A percentile compares a stretch with the other conserved stretches of the same genome.
These are phyloP conservation scores for Claviceps capensis DNA, from an alignment of 2,329 filamentous ascomycete genomes.

Conservation along the genomic window DNA sequence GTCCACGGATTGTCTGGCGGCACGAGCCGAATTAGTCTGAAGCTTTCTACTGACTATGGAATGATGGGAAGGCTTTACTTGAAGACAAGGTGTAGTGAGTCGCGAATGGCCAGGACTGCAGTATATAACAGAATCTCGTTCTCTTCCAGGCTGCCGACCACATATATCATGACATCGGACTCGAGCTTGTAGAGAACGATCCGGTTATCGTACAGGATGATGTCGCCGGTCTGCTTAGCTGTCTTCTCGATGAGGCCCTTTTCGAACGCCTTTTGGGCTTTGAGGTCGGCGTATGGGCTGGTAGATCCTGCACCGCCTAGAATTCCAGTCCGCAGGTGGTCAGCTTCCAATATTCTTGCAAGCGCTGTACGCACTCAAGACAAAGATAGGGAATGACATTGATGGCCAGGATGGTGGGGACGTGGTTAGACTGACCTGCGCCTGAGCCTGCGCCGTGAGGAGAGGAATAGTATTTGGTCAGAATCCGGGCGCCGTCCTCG, in stretches of 20 bases:
- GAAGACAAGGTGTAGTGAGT: slow-evolving; percentile 79
- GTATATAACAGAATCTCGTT: slow-evolving; percentile 97
- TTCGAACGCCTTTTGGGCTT: slow-evolving; percentile 93
- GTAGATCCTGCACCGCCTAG: slow-evolving; percentile 31
- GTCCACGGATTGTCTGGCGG: slow-evolving; percentile 73
- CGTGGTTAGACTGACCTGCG: slow-evolving; percentile 11
- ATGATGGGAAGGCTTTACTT: slow-evolving; percentile 49
- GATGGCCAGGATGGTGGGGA: not conserved
- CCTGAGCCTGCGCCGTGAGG: slow-evolving; percentile 37
- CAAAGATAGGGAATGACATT: not conserved
- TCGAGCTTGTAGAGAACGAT: slow-evolving; percentile 97
- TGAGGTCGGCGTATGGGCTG: slow-evolving; percentile 75
- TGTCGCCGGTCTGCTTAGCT: slow-evolving; percentile 85
- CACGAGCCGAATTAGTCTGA: slow-evolving; percentile 4
- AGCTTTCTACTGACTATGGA: not conserved
- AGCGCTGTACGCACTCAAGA: not conserved
- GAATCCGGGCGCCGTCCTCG: slow-evolving; percentile 82
- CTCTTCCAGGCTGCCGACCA: slow-evolving; percentile 82
- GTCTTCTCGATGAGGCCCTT: slow-evolving; percentile 94
- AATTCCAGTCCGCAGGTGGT: not conserved
- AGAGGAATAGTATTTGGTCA: slow-evolving; percentile 79
- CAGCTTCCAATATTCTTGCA: not conserved
- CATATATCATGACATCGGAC: slow-evolving; percentile 91
- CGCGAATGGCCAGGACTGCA: slow-evolving; percentile 78
- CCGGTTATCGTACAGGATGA: slow-evolving; percentile 93